phyloP scores from a whole-genome alignment of 345 rosid genomes.

The Sisymbrium altissimum region DNA sequence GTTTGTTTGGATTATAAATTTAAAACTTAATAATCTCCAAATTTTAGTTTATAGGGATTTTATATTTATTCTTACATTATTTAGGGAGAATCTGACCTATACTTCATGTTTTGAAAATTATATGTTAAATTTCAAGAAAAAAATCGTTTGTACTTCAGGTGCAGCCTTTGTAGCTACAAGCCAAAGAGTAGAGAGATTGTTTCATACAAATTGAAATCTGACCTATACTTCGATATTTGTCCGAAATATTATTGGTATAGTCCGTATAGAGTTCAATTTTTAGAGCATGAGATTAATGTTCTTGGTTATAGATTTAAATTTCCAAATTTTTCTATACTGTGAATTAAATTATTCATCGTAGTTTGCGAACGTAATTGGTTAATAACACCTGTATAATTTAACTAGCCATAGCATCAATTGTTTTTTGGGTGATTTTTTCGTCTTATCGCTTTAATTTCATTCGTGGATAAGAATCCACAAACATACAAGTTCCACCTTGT shows the following conservation, averaged over 20 bases:
- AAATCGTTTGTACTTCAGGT: no score
- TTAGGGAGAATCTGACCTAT: not conserved
- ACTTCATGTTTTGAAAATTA: no score
- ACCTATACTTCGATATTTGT: not conserved
- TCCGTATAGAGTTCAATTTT: not conserved
- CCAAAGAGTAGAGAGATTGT: no score
- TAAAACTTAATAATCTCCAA: not conserved
- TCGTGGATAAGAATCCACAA: slow-evolving; percentile 25
- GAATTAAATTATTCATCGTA: not conserved
- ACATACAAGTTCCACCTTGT: slow-evolving; percentile 30
- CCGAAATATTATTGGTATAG: not conserved
- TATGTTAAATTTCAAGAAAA: no score
- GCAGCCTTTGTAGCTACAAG: no score
- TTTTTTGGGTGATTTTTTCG: not conserved
- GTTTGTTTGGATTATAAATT: no score
- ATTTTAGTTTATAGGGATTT: not conserved
- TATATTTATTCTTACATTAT: not conserved
- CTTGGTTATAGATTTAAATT: not conserved
- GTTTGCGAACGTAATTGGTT: not conserved
- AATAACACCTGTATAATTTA: not conserved
- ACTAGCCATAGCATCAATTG: not conserved
- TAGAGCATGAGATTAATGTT: not conserved
- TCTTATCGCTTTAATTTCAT: not conserved
- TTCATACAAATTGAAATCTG: no score
- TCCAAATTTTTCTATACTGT: not conserved